Evolutionary conservation across 345 rosid species (phyloP), one percentile per base, ranked within the genome.

Genomic region (Eutrema japonicum): DNA sequence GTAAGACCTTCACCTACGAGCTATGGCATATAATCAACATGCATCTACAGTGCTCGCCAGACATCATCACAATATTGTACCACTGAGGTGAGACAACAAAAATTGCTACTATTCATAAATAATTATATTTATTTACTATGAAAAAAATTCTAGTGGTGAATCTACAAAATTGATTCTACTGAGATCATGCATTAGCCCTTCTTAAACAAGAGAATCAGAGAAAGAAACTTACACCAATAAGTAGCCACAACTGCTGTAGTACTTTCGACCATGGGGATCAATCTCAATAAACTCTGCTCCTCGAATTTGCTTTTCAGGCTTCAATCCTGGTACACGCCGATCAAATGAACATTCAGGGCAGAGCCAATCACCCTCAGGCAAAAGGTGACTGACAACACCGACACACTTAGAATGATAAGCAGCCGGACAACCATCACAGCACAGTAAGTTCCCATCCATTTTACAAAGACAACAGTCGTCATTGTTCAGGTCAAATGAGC

Each of bases 381-480:
- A 86, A 73, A 82, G 90, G 77, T 86, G 87, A 78, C 67, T 82
- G 60, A 81, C 91, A 79, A 95, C 84, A 73, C 96, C 99, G 0
- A 89, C 91, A 62, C 99, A 95, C 82, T 87, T 95, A 64, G 99
- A 87, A 83, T 95, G 99, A 81, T 87, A 95, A 8, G 99, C 99
- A 81, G 99, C 97, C 63, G 99, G 99, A 78, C 99, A 92, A 57
- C 99, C 99, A 82, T 95, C 99, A 75, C 99, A 95, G 78, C 97
- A 95, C 70, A 95, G 86, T 80, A 95, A 81, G 66, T 47, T 89
- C 64, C 99, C 97, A 71, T 95, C 96, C 99, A 95, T 95, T 86
- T 90, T 95, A 72, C 99, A 95, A 68, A 95, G 85, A 80, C 85
- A 84, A 77, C 97, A 95, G 74, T 95, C 96, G 62, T 95, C 97